These are phyloP conservation scores for Geotrichum macrosporum DNA, from an alignment of 1,139 yeast genomes.

Conservation along the genomic window DNA sequence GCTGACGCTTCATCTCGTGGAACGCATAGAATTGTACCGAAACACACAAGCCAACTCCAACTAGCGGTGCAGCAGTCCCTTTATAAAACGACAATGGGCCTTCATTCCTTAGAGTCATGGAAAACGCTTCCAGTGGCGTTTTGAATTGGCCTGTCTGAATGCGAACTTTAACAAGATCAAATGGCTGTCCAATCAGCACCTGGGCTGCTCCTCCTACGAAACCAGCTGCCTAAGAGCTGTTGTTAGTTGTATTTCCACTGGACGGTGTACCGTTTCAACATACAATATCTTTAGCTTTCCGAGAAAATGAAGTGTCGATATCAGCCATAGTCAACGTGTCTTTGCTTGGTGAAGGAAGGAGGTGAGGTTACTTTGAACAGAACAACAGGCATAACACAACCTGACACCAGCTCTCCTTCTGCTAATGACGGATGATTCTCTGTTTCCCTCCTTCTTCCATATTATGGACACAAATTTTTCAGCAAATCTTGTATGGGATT, in stretches of 20 bases:
- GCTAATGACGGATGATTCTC: too few relatives aligned
- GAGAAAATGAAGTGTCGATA: conserved; percentile 47
- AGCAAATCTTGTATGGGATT: neutral
- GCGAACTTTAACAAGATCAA: conserved; percentile 63
- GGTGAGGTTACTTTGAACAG: neutral
- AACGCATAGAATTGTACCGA: conserved; percentile 73
- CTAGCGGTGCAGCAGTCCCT: conserved; percentile 48
- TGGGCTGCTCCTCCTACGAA: conserved; percentile 59
- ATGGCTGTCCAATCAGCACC: conserved; percentile 71
- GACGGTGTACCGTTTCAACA: too few relatives aligned
- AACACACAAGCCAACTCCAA: conserved; percentile 66
- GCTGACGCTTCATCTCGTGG: conserved; percentile 67
- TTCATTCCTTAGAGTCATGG: conserved; percentile 54
- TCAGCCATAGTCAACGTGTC: conserved; percentile 10
- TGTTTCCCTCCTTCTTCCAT: too few relatives aligned
- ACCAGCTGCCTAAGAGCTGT: conserved; percentile 38
- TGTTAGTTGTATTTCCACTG: too few relatives aligned
- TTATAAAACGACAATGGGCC: conserved; percentile 60
- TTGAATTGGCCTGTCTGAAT: conserved; percentile 52
- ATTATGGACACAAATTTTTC: too few relatives aligned
- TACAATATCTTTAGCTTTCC: conserved; percentile 58
- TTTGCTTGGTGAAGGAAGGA: too few relatives aligned
- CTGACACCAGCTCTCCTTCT: too few relatives aligned
- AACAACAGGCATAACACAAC: too few relatives aligned
- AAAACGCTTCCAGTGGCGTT: conserved; percentile 51